Evolutionary conservation across 2,329 filamentous ascomycete genomes (phyloP).

Genomic region (Trichoderma arundinaceum): DNA sequence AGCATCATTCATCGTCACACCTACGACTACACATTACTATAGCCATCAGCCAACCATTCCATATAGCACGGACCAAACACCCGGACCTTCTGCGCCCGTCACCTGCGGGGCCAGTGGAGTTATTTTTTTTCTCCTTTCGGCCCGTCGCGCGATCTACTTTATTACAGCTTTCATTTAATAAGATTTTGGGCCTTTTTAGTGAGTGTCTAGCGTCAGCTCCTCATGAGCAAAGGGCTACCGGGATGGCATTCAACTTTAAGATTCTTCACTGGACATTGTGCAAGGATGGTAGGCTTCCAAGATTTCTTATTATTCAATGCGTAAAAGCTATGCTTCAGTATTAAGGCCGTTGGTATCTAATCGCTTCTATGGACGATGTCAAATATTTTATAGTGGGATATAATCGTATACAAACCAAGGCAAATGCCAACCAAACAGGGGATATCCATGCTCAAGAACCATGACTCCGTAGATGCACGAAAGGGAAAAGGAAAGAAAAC

Average conservation of each 20-base stretch:
- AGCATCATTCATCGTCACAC: no score
- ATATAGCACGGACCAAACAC: neutral
- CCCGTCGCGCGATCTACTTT: slow-evolving; percentile 16
- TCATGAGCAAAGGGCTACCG: neutral
- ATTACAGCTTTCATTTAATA: neutral
- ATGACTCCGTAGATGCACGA: slow-evolving; percentile 12
- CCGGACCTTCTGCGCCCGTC: neutral
- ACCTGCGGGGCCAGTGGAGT: neutral
- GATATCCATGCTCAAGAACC: slow-evolving; percentile 15
- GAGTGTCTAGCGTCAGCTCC: neutral
- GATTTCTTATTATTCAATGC: neutral
- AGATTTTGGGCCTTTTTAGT: neutral
- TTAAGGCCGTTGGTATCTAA: slow-evolving; percentile 9
- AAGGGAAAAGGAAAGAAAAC: neutral
- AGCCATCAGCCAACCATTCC: neutral
- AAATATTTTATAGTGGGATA: slow-evolving; percentile 11
- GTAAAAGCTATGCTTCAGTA: neutral
- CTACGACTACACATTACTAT: neutral
- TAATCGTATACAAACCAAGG: slow-evolving; percentile 3
- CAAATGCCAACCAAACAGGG: slow-evolving; percentile 7
- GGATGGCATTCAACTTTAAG: neutral
- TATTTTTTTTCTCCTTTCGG: slow-evolving; percentile 1
- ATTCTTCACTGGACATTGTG: neutral
- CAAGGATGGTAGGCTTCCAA: no score
- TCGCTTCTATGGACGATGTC: neutral